Evolutionary conservation across 441 rosid species (phyloP), one percentile per base, ranked within the genome.

Genomic region (Sinapis alba): DNA sequence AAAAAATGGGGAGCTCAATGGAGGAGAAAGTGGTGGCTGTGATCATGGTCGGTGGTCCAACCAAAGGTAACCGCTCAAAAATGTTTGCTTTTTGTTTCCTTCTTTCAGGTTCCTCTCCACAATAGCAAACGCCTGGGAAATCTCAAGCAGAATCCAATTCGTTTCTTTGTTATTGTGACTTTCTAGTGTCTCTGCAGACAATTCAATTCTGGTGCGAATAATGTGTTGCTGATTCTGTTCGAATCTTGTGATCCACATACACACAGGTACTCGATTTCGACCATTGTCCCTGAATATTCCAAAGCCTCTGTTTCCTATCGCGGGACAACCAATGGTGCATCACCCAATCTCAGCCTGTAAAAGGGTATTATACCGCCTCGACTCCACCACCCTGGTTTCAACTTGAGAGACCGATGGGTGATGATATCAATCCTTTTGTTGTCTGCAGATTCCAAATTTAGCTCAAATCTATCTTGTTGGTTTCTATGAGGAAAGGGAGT

Each of bases 311-410:
- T 91, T 91, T 80, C 98, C 98, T 68, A 88, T 93, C 77, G 97
- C 91, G 1, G 97, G 98, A 71, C 97, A 91, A 73, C 91, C 98
- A 56, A 96, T 96, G 83, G 97, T 96, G 69, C 89, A 86, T 59
- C 94, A 87, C 67, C 94, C 94, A 0, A 89, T 89, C 61, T 87
- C 90, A 69, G 90, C 94, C 69, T 89, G 94, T 74, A 89, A 82
- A 85, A 87, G 82, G 84, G 94, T 86, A 80, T n/a, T 9, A 3
- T 50, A n/a, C n/a, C n/a, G n/a, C 4, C 7, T 54, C 51, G 4
- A 54, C 16, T 41, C 47, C 16, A 41, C 23, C 27, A 1, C 13
- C 12, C 13, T 7, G 0, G 6, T 30, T 10, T 30, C 64, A 75
- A 34, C 56, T 26, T 68, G 0, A 47, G 0, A 47, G 21, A 47